Base-by-base conservation (phyloP, 257 asterid genomes). In the Ilex asprella region DNA sequence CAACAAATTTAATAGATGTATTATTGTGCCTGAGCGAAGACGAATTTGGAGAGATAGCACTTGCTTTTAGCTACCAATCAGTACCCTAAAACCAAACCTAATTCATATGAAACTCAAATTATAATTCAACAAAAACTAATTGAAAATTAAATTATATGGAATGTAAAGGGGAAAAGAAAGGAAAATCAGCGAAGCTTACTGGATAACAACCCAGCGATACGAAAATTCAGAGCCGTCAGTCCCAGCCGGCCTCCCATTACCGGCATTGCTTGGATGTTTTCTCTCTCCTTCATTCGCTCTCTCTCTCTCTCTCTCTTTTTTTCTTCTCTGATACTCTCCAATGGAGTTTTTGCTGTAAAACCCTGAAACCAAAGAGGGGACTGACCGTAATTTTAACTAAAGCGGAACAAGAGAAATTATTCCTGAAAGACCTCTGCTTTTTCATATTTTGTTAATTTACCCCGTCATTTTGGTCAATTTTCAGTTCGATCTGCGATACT, bases 181-280 rank as follows among this genome's bases (percentile, higher is more conserved):
- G 30, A 39, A 6, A 41, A 35, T 3, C 32, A 15, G 16, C 21
- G 14, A 46, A 53, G 31, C 81, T 2, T 81, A 86, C 98, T 82
- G 43, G 95, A 84, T 95, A 51, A 92, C 95, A 60, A 86, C 97
- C 98, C 88, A 88, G 65, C 98, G 95, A 67, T 75, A 88, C 47
- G 95, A 86, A 74, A 81, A 92, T 78, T 89, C 98, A 31, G 93
- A 89, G 30, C 97, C 95, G 52, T 92, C 98, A 2, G 95, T 86
- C 53, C 96, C 95, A 21, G 85, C 75, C 49, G 98, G 98, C 77
- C 98, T 77, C 59, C 89, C 92, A 51, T 64, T 84, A 2, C 70
- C 78, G 44, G 85, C 54, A 55, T 51, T 75, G 56, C 98, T 80
- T 65, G 72, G 82, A 68, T 81, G 76, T 94, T 87, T 85, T 58